These are phyloP conservation scores for Nemania sp. DNA, from an alignment of 2,329 filamentous ascomycete genomes.

Conservation along the genomic window DNA sequence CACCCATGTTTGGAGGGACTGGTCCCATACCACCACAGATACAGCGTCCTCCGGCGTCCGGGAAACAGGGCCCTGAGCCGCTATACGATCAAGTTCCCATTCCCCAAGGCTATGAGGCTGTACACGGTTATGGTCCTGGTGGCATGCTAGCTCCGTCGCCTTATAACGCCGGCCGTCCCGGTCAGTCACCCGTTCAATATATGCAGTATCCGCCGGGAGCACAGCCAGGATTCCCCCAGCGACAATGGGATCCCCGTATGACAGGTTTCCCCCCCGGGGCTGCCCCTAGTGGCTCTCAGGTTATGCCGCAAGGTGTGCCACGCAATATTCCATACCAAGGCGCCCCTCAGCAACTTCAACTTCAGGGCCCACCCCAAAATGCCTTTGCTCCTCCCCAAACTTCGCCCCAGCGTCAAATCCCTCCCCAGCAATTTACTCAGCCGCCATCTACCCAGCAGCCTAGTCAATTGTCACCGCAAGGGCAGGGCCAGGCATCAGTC, in stretches of 20 bases:
- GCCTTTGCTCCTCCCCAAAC: constrained; percentile 25
- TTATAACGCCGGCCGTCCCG: constrained; percentile 46
- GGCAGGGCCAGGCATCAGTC: constrained; percentile 12
- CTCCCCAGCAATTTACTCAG: constrained; percentile 21
- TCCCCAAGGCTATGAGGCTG: constrained; percentile 50
- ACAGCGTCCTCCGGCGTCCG: constrained; percentile 31
- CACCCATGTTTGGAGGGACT: constrained; percentile 39
- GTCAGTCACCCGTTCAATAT: constrained; percentile 35
- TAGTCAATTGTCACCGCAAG: constrained; percentile 17
- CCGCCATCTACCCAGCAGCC: constrained; percentile 20
- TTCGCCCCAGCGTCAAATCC: constrained; percentile 22
- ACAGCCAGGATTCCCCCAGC: constrained; percentile 34
- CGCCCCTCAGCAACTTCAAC: constrained; percentile 12
- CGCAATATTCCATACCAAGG: constrained; percentile 30
- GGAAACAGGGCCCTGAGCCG: constrained; percentile 39
- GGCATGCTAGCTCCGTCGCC: constrained; percentile 46
- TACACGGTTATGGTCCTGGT: constrained; percentile 49
- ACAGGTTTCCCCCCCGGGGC: constrained; percentile 30
- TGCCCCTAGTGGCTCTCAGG: constrained; percentile 11
- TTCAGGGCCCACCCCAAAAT: constrained; percentile 8
- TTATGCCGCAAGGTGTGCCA: constrained; percentile 27
- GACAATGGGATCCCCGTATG: constrained; percentile 45
- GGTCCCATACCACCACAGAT: constrained; percentile 32
- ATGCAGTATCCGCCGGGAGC: constrained; percentile 38
- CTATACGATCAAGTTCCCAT: constrained; percentile 52